These are phyloP conservation scores for Ochetophila trinervis DNA, from an alignment of 306 rosid genomes.

Conservation along the genomic window DNA sequence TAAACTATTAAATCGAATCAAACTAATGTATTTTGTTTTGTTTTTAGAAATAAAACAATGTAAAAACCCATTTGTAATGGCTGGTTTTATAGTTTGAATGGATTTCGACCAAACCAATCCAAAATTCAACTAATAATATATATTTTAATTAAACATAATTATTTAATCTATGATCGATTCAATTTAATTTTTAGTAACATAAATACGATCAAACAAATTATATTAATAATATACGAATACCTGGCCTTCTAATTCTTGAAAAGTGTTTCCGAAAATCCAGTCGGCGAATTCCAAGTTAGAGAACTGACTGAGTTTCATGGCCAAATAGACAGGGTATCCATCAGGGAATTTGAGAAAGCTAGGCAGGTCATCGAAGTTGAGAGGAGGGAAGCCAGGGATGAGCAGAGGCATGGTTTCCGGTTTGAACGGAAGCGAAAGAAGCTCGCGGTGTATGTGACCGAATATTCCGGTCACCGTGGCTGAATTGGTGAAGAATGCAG, in stretches of 20 bases:
- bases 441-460: constrained; percentile 12
- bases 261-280: constrained; percentile 53
- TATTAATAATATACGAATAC: constrained; percentile 26
- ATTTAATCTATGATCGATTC: no score
- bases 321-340: constrained; percentile 58
- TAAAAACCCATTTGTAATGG: no score
- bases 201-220: no score
- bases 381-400: constrained; percentile 51
- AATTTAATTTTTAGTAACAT: no score
- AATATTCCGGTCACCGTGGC: constrained; percentile 32
- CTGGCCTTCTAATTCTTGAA: constrained; percentile 46
- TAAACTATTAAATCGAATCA: no score
- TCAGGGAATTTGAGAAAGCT: constrained; percentile 48
- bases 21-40: no score
- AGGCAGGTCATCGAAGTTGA: constrained; percentile 42
- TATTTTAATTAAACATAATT: no score
- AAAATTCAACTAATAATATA: no score
- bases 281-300: constrained; percentile 46
- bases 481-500: constrained; percentile 39
- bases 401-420: constrained; percentile 28
- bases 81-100: no score
- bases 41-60: no score
- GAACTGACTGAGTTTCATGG: constrained; percentile 56
- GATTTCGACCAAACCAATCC: no score
- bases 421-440: constrained; percentile 32